These are phyloP conservation scores for Aspergillus candidus DNA, from an alignment of 2,329 filamentous ascomycete genomes.

Conservation along the genomic window DNA sequence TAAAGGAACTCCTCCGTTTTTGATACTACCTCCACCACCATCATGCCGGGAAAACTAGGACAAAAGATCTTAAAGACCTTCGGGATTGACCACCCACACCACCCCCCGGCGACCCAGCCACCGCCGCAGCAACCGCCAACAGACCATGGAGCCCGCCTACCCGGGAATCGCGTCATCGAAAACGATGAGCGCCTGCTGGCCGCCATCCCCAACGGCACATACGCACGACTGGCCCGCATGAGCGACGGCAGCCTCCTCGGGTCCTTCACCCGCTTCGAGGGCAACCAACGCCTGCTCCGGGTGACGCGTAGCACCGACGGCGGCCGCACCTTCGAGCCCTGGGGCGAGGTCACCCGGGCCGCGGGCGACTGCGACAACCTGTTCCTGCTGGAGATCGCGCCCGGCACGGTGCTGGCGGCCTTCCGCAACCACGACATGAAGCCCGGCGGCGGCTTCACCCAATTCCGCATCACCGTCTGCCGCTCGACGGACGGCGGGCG, in stretches of 20 bases:
- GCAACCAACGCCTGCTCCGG: constrained; percentile 34
- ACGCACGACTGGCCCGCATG: constrained; percentile 43
- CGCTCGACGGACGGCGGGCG: constrained; percentile 41
- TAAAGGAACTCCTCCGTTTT: no score
- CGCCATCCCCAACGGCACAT: constrained; percentile 39
- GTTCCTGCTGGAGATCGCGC: constrained; percentile 40
- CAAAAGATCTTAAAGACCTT: constrained; percentile 29
- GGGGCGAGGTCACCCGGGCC: constrained; percentile 41
- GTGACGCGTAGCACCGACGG: constrained; percentile 43
- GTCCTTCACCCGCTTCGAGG: constrained; percentile 40
- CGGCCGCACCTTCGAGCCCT: constrained; percentile 36
- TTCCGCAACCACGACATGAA: constrained; percentile 46
- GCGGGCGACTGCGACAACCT: constrained; percentile 44
- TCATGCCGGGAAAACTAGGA: constrained; percentile 24
- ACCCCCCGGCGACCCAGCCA: constrained; percentile 2
- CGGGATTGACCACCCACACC: constrained; percentile 16
- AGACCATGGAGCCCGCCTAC: constrained; percentile 4
- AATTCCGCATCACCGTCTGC: constrained; percentile 49
- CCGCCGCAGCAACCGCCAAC: constrained; percentile 7
- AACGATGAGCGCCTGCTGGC: constrained; percentile 31
- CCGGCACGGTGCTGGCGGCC: constrained; percentile 37
- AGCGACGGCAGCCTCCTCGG: constrained; percentile 43
- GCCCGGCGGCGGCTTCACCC: constrained; percentile 27
- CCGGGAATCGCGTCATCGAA: constrained; percentile 23
- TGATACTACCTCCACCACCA: neutral